Evolutionary conservation across 169 alveolate genomes (phyloP).

Genomic region (Plasmodium yoelii): DNA sequence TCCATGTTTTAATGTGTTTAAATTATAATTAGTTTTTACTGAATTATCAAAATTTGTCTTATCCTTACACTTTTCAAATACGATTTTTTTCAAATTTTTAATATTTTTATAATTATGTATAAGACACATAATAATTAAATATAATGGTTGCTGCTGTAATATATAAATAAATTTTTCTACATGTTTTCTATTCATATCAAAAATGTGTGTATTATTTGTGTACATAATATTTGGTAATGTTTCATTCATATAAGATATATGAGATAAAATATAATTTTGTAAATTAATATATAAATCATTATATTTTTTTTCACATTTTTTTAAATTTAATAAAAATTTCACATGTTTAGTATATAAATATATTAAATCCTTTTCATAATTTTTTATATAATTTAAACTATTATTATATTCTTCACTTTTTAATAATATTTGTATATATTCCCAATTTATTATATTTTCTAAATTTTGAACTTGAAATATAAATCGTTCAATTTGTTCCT

Average conservation of each 20-base stretch:
- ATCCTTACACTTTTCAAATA: not conserved
- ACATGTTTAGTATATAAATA: conserved; percentile 80
- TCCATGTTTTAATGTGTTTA: not conserved
- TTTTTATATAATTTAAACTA: conserved; percentile 76
- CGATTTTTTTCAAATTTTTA: not conserved
- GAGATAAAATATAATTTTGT: conserved; percentile 42
- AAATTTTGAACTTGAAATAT: conserved; percentile 39
- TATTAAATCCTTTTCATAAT: conserved; percentile 82
- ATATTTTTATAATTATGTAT: conserved; percentile 52
- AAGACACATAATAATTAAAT: conserved; percentile 58
- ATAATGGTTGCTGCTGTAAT: conserved; percentile 81
- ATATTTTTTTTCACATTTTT: conserved; percentile 40
- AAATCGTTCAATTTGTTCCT: conserved; percentile 53
- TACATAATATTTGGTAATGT: conserved; percentile 34
- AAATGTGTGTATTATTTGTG: conserved; percentile 7
- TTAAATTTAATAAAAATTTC: conserved; percentile 77
- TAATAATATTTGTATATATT: conserved; percentile 76
- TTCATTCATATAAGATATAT: conserved; percentile 21
- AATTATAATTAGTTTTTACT: not conserved
- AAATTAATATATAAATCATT: conserved; percentile 75
- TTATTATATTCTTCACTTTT: conserved; percentile 80
- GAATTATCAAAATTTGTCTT: not conserved
- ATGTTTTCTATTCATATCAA: conserved; percentile 20
- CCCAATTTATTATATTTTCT: conserved; percentile 79
- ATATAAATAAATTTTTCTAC: conserved; percentile 65